phyloP scores from a whole-genome alignment of 768 basidiomycete species.

The Cubamyces sp. region DNA sequence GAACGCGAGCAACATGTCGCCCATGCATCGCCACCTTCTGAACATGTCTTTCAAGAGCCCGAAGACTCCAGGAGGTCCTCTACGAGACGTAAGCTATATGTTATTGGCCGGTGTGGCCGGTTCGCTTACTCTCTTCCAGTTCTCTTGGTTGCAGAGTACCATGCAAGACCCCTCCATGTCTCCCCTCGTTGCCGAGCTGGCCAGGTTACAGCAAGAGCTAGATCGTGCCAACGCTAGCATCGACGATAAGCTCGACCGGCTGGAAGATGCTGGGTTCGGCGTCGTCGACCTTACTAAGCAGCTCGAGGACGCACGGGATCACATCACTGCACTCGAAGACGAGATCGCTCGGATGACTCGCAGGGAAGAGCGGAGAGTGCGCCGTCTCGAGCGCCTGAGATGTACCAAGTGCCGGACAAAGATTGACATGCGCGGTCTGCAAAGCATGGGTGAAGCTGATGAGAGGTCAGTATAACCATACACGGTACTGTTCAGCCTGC shows the following conservation, averaged over 20 bases:
- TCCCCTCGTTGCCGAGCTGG: constrained; percentile 73
- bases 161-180: constrained; percentile 57
- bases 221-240: constrained; percentile 82
- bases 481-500: not conserved
- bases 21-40: constrained; percentile 73
- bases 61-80: constrained; percentile 77
- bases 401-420: constrained; percentile 74
- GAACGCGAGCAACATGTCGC: constrained; percentile 69
- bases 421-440: constrained; percentile 53
- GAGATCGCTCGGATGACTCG: constrained; percentile 67
- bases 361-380: constrained; percentile 69
- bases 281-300: constrained; percentile 71
- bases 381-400: constrained; percentile 60
- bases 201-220: constrained; percentile 73
- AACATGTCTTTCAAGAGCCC: constrained; percentile 71
- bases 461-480: constrained; percentile 54
- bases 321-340: constrained; percentile 61
- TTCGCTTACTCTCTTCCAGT: constrained; percentile 45
- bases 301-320: constrained; percentile 70
- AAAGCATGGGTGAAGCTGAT: constrained; percentile 49
- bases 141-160: constrained; percentile 75
- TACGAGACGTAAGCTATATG: constrained; percentile 65
- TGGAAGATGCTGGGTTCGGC: constrained; percentile 79
- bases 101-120: no score
- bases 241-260: constrained; percentile 85